These are phyloP conservation scores for Solanum sitiens DNA, from an alignment of 257 asterid species.

Conservation along the genomic window DNA sequence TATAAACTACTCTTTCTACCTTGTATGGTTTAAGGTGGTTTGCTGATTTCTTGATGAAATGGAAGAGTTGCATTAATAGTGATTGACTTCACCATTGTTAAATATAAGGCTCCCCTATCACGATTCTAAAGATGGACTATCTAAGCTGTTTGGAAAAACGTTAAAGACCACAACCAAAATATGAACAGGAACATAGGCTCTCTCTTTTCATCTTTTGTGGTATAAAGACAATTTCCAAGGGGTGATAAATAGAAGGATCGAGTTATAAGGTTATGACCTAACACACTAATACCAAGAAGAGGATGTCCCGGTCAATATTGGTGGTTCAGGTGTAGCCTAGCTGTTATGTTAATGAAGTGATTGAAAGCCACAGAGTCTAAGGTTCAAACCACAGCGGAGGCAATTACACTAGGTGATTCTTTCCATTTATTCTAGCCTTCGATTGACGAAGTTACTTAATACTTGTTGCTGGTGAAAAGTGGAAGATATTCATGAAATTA, in stretches of 20 bases:
- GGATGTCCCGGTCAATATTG: neutral
- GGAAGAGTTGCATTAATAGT: neutral
- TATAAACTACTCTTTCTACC: neutral
- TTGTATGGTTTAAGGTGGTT: neutral
- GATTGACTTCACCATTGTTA: neutral
- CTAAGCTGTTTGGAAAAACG: neutral
- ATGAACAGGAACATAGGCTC: neutral
- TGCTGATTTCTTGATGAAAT: neutral
- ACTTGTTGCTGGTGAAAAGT: neutral
- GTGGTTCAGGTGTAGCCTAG: neutral
- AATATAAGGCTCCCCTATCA: neutral
- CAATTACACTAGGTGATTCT: neutral
- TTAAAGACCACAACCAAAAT: neutral
- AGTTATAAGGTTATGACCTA: neutral
- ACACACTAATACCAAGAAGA: neutral
- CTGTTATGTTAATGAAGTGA: neutral
- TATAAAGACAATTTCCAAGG: neutral
- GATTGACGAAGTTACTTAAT: neutral
- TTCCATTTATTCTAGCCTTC: neutral
- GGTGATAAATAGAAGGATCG: neutral
- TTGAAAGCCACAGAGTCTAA: neutral
- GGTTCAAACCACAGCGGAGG: neutral
- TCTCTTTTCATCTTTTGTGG: neutral
- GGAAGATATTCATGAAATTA: no score
- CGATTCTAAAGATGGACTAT: neutral